These are phyloP conservation scores for Ceratocystiopsis minuta DNA, from an alignment of 2,329 filamentous ascomycete genomes.

Conservation along the genomic window DNA sequence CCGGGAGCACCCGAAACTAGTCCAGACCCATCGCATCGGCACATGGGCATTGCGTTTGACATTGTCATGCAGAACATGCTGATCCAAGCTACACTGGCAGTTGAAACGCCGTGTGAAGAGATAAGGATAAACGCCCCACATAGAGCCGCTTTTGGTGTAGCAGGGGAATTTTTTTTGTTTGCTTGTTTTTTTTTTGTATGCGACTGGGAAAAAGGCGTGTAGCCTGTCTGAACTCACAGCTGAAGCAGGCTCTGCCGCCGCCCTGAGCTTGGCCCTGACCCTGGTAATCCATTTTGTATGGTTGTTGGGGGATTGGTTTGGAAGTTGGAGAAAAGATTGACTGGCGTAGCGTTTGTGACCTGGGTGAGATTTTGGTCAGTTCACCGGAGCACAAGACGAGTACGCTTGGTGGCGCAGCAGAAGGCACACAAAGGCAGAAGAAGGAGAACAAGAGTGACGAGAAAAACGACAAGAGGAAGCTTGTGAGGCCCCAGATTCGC, in stretches of 20 bases:
- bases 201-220: background rate
- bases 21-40: background rate
- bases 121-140: no score
- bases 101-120: no score
- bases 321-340: background rate
- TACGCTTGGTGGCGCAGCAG: no score
- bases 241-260: slow-evolving; percentile 11
- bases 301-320: background rate
- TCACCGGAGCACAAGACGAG: background rate
- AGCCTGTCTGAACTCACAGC: slow-evolving; percentile 9
- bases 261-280: slow-evolving; percentile 4
- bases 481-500: no score
- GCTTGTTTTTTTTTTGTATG: slow-evolving; percentile 3
- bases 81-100: no score
- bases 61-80: no score
- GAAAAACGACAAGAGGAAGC: no score
- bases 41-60: background rate
- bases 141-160: no score
- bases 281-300: slow-evolving; percentile 11
- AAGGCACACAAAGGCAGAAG: no score
- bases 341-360: background rate
- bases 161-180: no score
- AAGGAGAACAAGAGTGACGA: no score
- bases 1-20: slow-evolving; percentile 8
- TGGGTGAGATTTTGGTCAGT: background rate